These are phyloP conservation scores for Sphagnum contortum DNA, from an alignment of 225 moss, liverwort and hornwort species.

Conservation along the genomic window DNA sequence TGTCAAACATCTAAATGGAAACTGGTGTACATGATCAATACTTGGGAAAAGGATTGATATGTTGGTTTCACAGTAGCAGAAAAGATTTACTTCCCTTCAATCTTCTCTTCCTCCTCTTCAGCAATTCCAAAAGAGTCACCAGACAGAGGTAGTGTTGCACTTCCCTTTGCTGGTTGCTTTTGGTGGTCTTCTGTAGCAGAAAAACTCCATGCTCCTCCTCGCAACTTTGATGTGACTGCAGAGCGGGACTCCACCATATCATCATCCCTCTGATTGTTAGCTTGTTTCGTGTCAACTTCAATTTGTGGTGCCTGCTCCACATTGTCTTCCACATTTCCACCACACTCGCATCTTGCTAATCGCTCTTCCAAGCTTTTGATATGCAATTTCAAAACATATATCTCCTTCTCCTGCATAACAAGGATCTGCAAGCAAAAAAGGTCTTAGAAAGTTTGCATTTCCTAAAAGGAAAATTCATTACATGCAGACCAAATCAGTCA, in stretches of 20 bases:
- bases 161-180: constrained; percentile 21
- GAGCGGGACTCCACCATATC: constrained; percentile 26
- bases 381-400: constrained; percentile 23
- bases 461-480: too few relatives aligned
- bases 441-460: too few relatives aligned
- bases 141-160: background rate
- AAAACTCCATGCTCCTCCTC: constrained; percentile 17
- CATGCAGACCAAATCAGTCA: too few relatives aligned
- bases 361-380: constrained; percentile 29
- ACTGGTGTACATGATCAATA: too few relatives aligned
- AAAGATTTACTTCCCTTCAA: constrained; percentile 26
- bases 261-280: background rate
- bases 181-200: constrained; percentile 4
- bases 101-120: constrained; percentile 35
- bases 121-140: constrained; percentile 21
- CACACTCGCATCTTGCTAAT: constrained; percentile 26
- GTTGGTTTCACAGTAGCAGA: too few relatives aligned
- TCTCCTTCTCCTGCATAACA: constrained; percentile 48
- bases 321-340: background rate
- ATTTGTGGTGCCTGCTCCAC: too few relatives aligned
- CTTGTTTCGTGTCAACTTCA: too few relatives aligned
- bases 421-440: constrained; percentile 19
- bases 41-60: too few relatives aligned
- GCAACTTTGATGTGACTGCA: constrained; percentile 20
- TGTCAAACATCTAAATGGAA: too few relatives aligned